Evolutionary conservation across 768 basidiomycete genomes (phyloP), one percentile per base, ranked within the genome.

Genomic region (Galerina marginata): DNA sequence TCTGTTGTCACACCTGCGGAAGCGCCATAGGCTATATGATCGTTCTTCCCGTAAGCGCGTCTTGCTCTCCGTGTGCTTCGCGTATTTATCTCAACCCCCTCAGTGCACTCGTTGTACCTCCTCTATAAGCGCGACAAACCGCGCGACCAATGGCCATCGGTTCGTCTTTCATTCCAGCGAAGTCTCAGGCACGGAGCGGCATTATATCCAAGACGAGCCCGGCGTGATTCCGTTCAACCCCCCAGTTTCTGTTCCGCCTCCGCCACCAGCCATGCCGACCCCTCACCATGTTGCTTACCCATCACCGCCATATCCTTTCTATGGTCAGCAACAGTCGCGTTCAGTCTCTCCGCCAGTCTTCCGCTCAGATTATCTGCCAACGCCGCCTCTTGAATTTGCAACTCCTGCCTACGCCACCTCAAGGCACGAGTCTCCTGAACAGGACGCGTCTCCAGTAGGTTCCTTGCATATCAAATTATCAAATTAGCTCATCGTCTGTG

Each of bases 91-190:
- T 15, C 43, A 16, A 55, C 58, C 61, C 54, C 37, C 47, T 26
- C 62, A 84, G 81, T 95, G 93, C 71, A 65, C 77, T 15, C 86
- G 86, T 48, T 95, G 92, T 74, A 92, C 88, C 15, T 84, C 86
- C 14, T 89, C 89, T 2, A 86, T 88, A 53, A 81, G 83, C 49
- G 81, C 81, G 5, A 85, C 83, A 15, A 89, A 89, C 71, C 85
- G 90, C 59, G 80, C 86, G 7, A 92, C 92, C 23, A 94, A 93
- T 72, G 91, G 91, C 9, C 92, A 93, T 71, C 86, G 91, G 33
- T 95, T 91, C 72, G 92, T 95, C 38, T 95, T 94, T 72, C 91
- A 94, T 77, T 89, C 88, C 42, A 82, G 72, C 63, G 88, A 89
- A 72, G 85, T 92, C 54, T 64, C 73, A 25, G 84, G 84, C 9